Percentiles rank a stretch among this genome's conserved stretches.
phyloP scores from a whole-genome alignment of 768 basidiomycete species.

The Leccinum subgranulosum region DNA sequence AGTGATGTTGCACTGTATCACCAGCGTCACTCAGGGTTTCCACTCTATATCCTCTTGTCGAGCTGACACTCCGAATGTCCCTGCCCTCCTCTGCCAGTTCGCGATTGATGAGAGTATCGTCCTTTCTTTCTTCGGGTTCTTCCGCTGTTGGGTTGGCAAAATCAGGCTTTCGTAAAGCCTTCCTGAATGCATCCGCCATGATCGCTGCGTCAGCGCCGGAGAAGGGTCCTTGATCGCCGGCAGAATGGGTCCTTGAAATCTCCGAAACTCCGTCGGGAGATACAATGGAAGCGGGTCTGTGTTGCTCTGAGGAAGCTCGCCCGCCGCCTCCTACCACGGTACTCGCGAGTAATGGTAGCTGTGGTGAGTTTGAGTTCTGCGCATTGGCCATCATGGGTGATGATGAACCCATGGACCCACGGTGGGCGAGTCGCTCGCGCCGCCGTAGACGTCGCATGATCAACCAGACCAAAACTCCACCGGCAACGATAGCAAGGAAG shows the following conservation, averaged over 20 bases:
- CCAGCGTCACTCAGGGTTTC: slow-evolving; percentile 61
- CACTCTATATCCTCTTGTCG: slow-evolving; percentile 75
- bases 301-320: slow-evolving; percentile 31
- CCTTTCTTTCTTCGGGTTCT: slow-evolving; percentile 48
- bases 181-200: slow-evolving; percentile 90
- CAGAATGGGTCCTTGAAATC: slow-evolving; percentile 57
- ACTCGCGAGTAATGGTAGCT: slow-evolving; percentile 46
- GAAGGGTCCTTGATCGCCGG: slow-evolving; percentile 68
- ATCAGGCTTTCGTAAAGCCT: slow-evolving; percentile 85
- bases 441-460: slow-evolving; percentile 66
- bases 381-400: slow-evolving; percentile 81
- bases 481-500: slow-evolving; percentile 74
- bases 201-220: slow-evolving; percentile 86
- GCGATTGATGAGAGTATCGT: slow-evolving; percentile 49
- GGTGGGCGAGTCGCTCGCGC: slow-evolving; percentile 48
- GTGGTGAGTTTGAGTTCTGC: slow-evolving; percentile 39
- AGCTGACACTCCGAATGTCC: slow-evolving; percentile 80
- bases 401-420: slow-evolving; percentile 74
- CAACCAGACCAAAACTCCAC: slow-evolving; percentile 67
- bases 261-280: slow-evolving; percentile 75
- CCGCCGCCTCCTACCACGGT: slow-evolving; percentile 32
- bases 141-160: slow-evolving; percentile 70
- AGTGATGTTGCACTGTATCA: slow-evolving; percentile 47
- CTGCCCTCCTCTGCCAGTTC: slow-evolving; percentile 89
- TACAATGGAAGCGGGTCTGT: slow-evolving; percentile 38